phyloP scores from a whole-genome alignment of 345 rosid species.

The Citrus cavaleriei region DNA sequence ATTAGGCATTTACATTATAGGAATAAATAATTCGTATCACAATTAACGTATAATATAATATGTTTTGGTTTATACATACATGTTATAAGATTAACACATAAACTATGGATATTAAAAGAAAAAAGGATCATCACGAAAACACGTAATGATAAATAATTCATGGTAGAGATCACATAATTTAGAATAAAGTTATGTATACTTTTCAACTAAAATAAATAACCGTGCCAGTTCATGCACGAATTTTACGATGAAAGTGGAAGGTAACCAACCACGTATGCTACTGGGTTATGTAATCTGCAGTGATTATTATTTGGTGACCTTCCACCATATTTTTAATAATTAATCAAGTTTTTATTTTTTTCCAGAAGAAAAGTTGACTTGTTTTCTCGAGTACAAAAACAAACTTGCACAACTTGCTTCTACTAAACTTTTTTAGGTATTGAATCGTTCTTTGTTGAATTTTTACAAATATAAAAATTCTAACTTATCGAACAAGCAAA shows the following conservation, averaged over 20 bases:
- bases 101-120: too few species aligned
- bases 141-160: too few species aligned
- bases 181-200: too few species aligned
- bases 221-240: neutral
- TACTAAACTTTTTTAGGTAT: neutral
- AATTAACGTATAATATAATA: too few species aligned
- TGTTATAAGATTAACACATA: too few species aligned
- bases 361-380: neutral
- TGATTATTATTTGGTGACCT: constrained; percentile 4
- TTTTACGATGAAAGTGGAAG: neutral
- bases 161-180: too few species aligned
- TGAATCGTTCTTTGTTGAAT: neutral
- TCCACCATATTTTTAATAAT: neutral
- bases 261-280: neutral
- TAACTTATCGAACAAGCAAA: neutral
- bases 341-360: neutral
- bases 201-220: neutral
- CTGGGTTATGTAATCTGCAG: neutral
- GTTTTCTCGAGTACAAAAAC: neutral
- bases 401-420: neutral
- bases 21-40: too few species aligned
- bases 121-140: too few species aligned
- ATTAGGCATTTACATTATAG: too few species aligned
- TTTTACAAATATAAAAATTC: neutral
- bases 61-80: too few species aligned